phyloP scores from a whole-genome alignment of 768 basidiomycete species.

The Boletus sp. region DNA sequence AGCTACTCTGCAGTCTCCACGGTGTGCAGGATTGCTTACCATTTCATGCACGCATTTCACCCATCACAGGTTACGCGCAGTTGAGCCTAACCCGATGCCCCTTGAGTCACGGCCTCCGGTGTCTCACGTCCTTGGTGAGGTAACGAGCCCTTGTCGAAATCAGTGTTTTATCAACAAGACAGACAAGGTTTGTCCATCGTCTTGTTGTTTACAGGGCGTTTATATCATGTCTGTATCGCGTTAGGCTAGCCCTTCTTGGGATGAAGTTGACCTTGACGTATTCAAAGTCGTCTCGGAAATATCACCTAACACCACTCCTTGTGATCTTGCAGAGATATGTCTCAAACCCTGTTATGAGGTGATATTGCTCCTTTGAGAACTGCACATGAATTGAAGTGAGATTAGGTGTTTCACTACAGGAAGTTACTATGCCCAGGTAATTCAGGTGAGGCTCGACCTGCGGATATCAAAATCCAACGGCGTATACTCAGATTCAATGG shows the following conservation, averaged over 20 bases:
- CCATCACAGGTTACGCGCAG: slow-evolving; percentile 17
- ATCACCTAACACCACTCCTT: slow-evolving; percentile 45
- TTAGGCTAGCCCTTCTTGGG: slow-evolving; percentile 36
- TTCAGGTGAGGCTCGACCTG: neutral
- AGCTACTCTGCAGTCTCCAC: slow-evolving; percentile 49
- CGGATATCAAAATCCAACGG: slow-evolving; percentile 6
- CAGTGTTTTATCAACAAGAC: slow-evolving; percentile 25
- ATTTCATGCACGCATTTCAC: slow-evolving; percentile 12
- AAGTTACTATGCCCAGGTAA: slow-evolving; percentile 6
- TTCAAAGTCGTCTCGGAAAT: slow-evolving; percentile 41
- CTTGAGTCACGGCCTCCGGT: neutral
- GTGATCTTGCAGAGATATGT: slow-evolving; percentile 53
- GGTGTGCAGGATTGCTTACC: slow-evolving; percentile 29
- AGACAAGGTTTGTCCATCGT: slow-evolving; percentile 12
- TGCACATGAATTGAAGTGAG: slow-evolving; percentile 2
- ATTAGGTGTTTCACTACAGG: slow-evolving; percentile 24
- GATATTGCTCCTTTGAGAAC: neutral
- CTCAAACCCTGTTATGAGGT: slow-evolving; percentile 63
- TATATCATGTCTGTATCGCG: neutral
- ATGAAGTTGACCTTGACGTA: slow-evolving; percentile 34
- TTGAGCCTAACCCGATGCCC: slow-evolving; percentile 21
- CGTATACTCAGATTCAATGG: slow-evolving; percentile 19
- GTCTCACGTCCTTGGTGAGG: slow-evolving; percentile 2
- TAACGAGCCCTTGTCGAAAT: slow-evolving; percentile 23
- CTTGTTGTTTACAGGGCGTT: neutral